These are phyloP conservation scores for Grosmannia clavigera DNA, from an alignment of 2,329 filamentous ascomycete species.

Conservation along the genomic window DNA sequence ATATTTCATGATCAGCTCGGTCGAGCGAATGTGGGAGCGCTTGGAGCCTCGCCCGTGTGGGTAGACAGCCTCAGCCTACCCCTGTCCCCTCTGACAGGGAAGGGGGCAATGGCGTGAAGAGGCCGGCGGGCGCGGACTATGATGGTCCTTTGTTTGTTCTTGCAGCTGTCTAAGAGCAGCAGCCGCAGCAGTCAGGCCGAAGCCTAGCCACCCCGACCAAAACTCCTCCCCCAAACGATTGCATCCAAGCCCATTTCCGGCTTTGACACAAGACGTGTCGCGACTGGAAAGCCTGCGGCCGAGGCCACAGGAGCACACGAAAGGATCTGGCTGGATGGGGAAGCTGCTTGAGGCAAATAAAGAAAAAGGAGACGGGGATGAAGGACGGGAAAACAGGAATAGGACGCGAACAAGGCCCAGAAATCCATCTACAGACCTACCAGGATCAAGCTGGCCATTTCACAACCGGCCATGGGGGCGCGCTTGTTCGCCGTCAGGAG, in stretches of 20 bases:
- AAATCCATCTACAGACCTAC: not conserved
- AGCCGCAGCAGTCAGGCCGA: not conserved
- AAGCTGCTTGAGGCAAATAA: not conserved
- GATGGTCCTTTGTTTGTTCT: slow-evolving; percentile 20
- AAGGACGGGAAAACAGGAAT: not conserved
- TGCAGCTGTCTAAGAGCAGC: slow-evolving; percentile 13
- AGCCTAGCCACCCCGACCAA: not conserved
- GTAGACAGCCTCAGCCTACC: not conserved
- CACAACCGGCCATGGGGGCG: not conserved
- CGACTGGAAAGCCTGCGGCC: not conserved
- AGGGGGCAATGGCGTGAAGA: slow-evolving; percentile 1
- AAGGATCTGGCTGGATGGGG: slow-evolving; percentile 2
- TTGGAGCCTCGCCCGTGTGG: slow-evolving; percentile 21
- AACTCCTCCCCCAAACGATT: not conserved
- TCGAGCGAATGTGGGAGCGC: slow-evolving; percentile 16
- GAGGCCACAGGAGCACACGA: not conserved
- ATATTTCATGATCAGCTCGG: not conserved
- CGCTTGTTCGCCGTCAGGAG: slow-evolving; percentile 6
- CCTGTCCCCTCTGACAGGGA: not conserved
- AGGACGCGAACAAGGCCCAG: not conserved
- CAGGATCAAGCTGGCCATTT: not conserved
- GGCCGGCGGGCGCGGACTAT: slow-evolving; percentile 21
- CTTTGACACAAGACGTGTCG: not conserved
- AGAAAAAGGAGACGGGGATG: not conserved
- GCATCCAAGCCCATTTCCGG: not conserved